Conservation (phyloP, 2,329 filamentous ascomycete genomes). For the Bisporella sp. region DNA sequence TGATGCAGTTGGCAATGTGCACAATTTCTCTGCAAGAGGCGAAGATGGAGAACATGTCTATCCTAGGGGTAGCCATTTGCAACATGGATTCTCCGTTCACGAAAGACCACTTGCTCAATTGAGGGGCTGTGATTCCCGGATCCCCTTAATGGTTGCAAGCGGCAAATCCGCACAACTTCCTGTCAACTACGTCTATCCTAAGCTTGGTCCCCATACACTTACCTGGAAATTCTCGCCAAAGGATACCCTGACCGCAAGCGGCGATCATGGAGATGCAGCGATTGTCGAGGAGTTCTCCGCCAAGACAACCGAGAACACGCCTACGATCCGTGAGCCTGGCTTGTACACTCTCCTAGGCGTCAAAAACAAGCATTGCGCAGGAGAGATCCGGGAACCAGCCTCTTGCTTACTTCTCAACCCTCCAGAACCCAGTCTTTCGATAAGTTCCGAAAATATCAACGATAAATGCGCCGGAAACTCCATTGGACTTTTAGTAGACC, state of each 20-base stretch:
- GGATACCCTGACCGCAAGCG: conserved; percentile 59
- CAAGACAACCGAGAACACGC: conserved; percentile 54
- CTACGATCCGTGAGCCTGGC: conserved; percentile 68
- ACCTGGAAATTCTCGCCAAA: conserved; percentile 78
- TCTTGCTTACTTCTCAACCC: conserved; percentile 92
- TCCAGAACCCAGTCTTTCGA: conserved; percentile 70
- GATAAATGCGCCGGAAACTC: conserved; percentile 95
- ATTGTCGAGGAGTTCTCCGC: conserved; percentile 52
- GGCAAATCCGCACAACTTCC: conserved; percentile 64
- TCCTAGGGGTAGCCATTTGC: conserved; percentile 53
- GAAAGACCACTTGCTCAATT: conserved; percentile 74
- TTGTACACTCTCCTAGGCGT: conserved; percentile 81
- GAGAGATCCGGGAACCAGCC: conserved; percentile 86
- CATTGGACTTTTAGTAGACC: conserved; percentile 79
- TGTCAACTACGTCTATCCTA: conserved; percentile 59
- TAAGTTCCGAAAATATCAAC: conserved; percentile 74
- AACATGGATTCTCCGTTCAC: conserved; percentile 77
- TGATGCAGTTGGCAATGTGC: conserved; percentile 81
- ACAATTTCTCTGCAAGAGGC: conserved; percentile 60
- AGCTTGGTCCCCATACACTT: conserved; percentile 57
- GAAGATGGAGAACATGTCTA: conserved; percentile 62
- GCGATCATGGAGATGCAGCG: conserved; percentile 58
- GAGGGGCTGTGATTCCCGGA: conserved; percentile 68
- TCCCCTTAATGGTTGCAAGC: conserved; percentile 76
- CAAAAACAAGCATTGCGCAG: conserved; percentile 72